Base-by-base conservation (phyloP, 129 eudicot species). In the Pulicaria dysenterica region DNA sequence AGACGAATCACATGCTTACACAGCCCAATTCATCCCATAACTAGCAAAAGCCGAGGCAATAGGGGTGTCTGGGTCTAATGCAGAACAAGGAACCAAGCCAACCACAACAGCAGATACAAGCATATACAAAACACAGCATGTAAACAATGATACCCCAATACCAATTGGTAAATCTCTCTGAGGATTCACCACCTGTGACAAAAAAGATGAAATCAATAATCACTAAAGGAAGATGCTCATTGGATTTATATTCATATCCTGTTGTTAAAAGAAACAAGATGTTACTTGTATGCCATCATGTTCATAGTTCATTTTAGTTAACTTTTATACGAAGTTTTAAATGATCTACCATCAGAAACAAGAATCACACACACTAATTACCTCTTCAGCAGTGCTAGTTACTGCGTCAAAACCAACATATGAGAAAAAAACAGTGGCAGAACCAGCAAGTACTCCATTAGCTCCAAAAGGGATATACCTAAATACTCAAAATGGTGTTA, bases 361-460 rank as follows among this genome's bases (percentile, higher is more conserved):
- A 15, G 37, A 46, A 59, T 67, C 12, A 42, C 58, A 39, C 51
- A 36, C 44, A 68, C 58, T 63, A 37, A 50, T 38, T 73, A 87
- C 92, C 92, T 87, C 92, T 78, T 87, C 92, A 1, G 88, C 92
- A 60, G 88, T 83, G 81, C 92, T 87, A 77, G 92, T 85, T 17
- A 87, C 92, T 34, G 92, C 85, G 84, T 87, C 92, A 79, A 87
- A 87, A 43, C 92, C 92, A 8, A 87, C 85, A 44, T 81, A 87
- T 57, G 92, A 82, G 82, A 83, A 87, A 65, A 87, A 87, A 43
- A 82, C 86, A 3, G 92, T 82, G 37, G 92, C 92, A 75, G 92
- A 86, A 31, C 92, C 92, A 75, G 88, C 83, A 83, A 86, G 83
- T 54, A 83, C 60, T 13, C 92, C 92, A 71, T 81, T 77, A 37